These are phyloP conservation scores for Haplosporangium sp. DNA, from an alignment of 371 early-diverging fungal species.

Conservation along the genomic window DNA sequence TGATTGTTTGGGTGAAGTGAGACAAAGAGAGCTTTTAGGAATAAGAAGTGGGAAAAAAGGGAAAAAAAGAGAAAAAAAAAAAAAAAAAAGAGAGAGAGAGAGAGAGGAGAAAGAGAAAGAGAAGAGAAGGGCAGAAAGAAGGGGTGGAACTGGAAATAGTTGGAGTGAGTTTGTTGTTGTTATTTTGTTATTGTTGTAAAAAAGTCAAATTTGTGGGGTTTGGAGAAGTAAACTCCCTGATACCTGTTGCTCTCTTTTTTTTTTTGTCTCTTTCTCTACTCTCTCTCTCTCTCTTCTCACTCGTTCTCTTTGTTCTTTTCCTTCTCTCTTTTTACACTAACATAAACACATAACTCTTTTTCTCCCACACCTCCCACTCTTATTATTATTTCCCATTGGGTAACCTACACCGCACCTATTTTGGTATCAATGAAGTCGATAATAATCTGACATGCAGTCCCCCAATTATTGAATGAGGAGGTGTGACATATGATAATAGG, in stretches of 20 bases:
- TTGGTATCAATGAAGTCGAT: background rate
- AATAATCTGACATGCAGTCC: background rate
- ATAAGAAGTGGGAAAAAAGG: background rate
- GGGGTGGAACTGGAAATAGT: background rate
- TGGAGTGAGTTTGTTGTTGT: no score
- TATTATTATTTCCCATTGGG: slow-evolving; percentile 5
- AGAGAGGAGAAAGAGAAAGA: background rate
- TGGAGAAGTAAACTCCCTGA: background rate
- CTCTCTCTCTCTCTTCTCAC: slow-evolving; percentile 14
- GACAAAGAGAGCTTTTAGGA: background rate
- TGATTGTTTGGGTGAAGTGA: background rate
- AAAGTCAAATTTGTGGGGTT: slow-evolving; percentile 30
- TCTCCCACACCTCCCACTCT: background rate
- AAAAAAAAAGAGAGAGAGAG: slow-evolving; percentile 2
- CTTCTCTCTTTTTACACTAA: background rate
- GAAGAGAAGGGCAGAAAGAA: background rate
- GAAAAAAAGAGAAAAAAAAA: background rate
- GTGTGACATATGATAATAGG: slow-evolving; percentile 4
- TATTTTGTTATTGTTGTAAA: no score
- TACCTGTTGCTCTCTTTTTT: slow-evolving; percentile 6
- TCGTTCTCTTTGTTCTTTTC: slow-evolving; percentile 5
- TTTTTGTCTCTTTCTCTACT: background rate
- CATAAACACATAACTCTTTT: background rate
- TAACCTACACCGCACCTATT: background rate
- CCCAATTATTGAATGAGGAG: slow-evolving; percentile 3